Percentiles rank a stretch among this genome's conserved stretches.
Conservation (phyloP, 148 eudicot species). For the Amaranthus cruentus region DNA sequence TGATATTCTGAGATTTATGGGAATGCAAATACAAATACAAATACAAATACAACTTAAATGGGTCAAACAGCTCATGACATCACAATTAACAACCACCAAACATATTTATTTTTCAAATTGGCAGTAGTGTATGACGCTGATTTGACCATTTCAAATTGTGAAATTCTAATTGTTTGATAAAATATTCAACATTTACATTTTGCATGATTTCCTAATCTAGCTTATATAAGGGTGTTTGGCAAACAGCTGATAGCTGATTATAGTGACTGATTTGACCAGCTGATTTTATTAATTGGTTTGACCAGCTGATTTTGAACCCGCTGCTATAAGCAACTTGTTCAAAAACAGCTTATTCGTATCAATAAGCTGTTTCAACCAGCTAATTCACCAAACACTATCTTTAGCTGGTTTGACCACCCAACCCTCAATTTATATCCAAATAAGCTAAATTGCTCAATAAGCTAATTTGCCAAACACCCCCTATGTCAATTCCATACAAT, state of each 20-base stretch:
- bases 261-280: no score
- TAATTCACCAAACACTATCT: no score
- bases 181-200: background rate
- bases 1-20: background rate
- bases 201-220: background rate
- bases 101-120: background rate
- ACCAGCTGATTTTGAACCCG: no score
- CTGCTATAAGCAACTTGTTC: no score
- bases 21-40: background rate
- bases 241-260: background rate
- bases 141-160: conserved; percentile 3
- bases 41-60: background rate
- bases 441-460: no score
- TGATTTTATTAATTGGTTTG: no score
- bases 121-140: background rate
- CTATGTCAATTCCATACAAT: no score
- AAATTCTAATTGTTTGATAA: background rate
- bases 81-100: background rate
- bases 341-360: no score
- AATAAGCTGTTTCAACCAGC: no score
- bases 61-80: background rate
- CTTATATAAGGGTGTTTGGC: background rate
- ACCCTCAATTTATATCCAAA: no score
- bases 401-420: no score
- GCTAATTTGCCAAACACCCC: no score